Percentiles rank a stretch among this genome's conserved stretches.
phyloP scores from a whole-genome alignment of 805 yeast species.

The Saccharomycopsis sp. region DNA sequence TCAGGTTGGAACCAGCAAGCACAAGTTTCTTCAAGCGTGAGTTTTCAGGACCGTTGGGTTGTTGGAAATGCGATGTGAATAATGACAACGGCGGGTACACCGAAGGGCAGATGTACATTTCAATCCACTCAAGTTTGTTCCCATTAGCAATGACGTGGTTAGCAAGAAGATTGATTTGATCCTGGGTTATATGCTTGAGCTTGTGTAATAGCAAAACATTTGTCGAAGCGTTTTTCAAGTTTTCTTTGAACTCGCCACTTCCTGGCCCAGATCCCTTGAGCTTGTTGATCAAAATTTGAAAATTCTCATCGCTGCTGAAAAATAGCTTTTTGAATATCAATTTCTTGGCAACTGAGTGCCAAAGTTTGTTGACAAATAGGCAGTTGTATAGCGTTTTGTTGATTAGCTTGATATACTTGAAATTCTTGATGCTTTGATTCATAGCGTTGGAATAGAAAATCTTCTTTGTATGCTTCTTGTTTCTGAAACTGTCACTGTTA shows the following conservation, averaged over 20 bases:
- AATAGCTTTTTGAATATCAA: constrained; percentile 46
- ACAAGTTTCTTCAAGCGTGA: constrained; percentile 34
- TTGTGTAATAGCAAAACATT: constrained; percentile 51
- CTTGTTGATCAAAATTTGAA: constrained; percentile 31
- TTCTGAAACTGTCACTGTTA: constrained; percentile 15
- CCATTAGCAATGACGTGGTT: constrained; percentile 30
- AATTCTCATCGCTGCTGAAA: constrained; percentile 41
- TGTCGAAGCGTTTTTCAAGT: constrained; percentile 22
- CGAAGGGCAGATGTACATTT: constrained; percentile 71
- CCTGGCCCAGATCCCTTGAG: background rate
- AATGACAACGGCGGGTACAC: constrained; percentile 41
- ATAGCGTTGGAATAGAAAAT: constrained; percentile 10
- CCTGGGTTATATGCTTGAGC: constrained; percentile 44
- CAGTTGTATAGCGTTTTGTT: constrained; percentile 44
- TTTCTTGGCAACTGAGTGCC: constrained; percentile 48
- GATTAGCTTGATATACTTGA: constrained; percentile 1
- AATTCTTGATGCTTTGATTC: constrained; percentile 5
- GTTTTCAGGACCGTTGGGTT: background rate
- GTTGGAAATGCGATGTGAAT: constrained; percentile 26
- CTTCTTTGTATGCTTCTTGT: constrained; percentile 5
- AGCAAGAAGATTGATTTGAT: constrained; percentile 42
- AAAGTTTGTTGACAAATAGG: constrained; percentile 56
- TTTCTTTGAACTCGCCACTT: background rate
- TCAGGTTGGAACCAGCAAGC: constrained; percentile 61
- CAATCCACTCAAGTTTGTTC: constrained; percentile 54